phyloP scores from a whole-genome alignment of 139 green algal genomes.

The Chlorella vulgaris region DNA sequence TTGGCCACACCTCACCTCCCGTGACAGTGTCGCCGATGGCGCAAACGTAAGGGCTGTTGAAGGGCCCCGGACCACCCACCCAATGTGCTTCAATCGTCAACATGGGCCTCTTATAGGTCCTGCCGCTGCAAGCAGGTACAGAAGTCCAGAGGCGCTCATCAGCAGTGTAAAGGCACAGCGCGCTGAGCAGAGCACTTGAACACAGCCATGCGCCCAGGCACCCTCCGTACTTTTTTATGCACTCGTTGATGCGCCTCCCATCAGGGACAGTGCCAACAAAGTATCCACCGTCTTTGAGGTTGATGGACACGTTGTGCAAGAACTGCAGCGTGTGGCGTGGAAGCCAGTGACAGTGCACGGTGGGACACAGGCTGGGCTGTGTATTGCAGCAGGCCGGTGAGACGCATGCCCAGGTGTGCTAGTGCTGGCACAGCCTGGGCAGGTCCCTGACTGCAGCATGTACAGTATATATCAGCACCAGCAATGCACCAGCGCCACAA shows the following conservation, averaged over 20 bases:
- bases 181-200: too few relatives aligned
- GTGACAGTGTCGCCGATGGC: slow-evolving; percentile 86
- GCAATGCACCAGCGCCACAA: background rate
- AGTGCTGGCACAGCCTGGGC: too few relatives aligned
- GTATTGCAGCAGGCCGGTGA: background rate
- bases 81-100: slow-evolving; percentile 71
- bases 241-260: slow-evolving; percentile 69
- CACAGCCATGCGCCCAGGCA: background rate
- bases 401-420: too few relatives aligned
- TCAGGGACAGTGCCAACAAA: slow-evolving; percentile 86
- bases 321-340: slow-evolving; percentile 42
- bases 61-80: slow-evolving; percentile 51
- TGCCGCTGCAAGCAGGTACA: background rate
- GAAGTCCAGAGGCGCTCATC: background rate
- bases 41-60: slow-evolving; percentile 76
- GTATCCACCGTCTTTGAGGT: slow-evolving; percentile 83
- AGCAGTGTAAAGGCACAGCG: background rate
- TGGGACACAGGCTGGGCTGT: background rate
- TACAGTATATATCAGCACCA: background rate
- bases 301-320: slow-evolving; percentile 81
- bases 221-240: slow-evolving; percentile 24
- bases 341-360: too few relatives aligned
- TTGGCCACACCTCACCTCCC: slow-evolving; percentile 32
- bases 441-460: too few relatives aligned
- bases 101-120: slow-evolving; percentile 51